These are phyloP conservation scores for Nakaseomyces glabratus DNA, from an alignment of 1,139 yeast species.

Conservation along the genomic window DNA sequence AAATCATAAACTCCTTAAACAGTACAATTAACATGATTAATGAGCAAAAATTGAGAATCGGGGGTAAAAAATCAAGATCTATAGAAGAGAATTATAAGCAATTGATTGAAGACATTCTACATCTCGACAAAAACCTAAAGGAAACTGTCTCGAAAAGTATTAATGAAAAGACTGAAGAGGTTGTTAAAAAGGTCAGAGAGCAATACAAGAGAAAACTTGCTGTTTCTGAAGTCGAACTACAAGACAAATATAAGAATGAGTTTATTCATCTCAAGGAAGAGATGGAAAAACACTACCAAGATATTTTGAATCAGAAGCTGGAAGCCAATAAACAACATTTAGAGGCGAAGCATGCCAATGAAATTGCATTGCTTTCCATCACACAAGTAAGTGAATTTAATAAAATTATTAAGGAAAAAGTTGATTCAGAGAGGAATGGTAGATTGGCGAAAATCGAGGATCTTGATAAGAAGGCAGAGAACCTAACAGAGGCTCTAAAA, in stretches of 20 bases:
- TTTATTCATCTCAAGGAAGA: conserved; percentile 55
- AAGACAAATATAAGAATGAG: conserved; percentile 44
- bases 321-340: conserved; percentile 62
- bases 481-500: conserved; percentile 25
- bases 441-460: conserved; percentile 63
- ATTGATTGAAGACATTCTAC: background rate
- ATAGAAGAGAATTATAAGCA: conserved; percentile 1
- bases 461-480: conserved; percentile 48
- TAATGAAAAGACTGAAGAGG: conserved; percentile 19
- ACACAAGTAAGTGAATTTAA: conserved; percentile 69
- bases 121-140: conserved; percentile 6
- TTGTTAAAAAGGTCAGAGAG: conserved; percentile 18
- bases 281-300: conserved; percentile 54
- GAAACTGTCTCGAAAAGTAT: conserved; percentile 8
- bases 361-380: conserved; percentile 59
- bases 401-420: conserved; percentile 48
- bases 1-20: conserved; percentile 32
- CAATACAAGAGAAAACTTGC: conserved; percentile 27
- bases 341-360: conserved; percentile 67
- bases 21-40: conserved; percentile 31
- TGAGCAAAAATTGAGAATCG: conserved; percentile 15
- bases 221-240: conserved; percentile 30
- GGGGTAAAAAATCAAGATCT: conserved; percentile 2
- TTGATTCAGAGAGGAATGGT: conserved; percentile 76
- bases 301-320: conserved; percentile 55